phyloP scores from a whole-genome alignment of 495 filamentous ascomycete species.

The Hypomontagnella submonticulosa region DNA sequence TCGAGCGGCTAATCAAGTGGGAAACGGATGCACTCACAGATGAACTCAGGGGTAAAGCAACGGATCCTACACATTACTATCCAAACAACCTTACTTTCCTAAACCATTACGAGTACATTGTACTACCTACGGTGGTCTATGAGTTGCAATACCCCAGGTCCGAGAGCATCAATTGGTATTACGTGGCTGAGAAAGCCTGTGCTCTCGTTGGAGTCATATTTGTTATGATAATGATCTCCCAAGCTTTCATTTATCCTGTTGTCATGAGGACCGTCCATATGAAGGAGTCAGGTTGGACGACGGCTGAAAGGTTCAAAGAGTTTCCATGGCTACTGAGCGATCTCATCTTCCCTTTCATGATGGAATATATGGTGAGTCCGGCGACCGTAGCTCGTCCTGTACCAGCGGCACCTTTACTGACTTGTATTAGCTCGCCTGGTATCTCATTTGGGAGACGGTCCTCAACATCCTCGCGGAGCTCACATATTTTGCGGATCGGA shows the following conservation, averaged over 20 bases:
- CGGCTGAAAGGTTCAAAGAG: constrained; percentile 66
- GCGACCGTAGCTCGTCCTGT: background rate
- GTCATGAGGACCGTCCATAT: constrained; percentile 72
- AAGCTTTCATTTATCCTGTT: constrained; percentile 71
- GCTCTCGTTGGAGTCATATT: constrained; percentile 76
- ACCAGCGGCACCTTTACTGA: background rate
- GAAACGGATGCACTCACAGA: constrained; percentile 70
- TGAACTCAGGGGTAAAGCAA: constrained; percentile 71
- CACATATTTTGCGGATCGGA: constrained; percentile 78
- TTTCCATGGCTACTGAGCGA: constrained; percentile 77
- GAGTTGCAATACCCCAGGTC: constrained; percentile 81
- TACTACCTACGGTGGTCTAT: constrained; percentile 79
- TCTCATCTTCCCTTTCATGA: constrained; percentile 77
- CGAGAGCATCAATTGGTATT: constrained; percentile 73
- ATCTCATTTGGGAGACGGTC: constrained; percentile 83
- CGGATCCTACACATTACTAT: constrained; percentile 58
- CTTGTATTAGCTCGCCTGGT: constrained; percentile 62
- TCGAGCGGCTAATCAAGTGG: constrained; percentile 67
- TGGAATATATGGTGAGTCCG: constrained; percentile 71
- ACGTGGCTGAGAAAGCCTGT: constrained; percentile 73
- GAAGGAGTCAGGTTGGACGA: constrained; percentile 69
- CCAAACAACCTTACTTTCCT: constrained; percentile 72
- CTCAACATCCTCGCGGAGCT: constrained; percentile 80
- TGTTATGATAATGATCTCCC: constrained; percentile 69
- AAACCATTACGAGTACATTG: constrained; percentile 77